Base-by-base conservation (phyloP, 2,329 filamentous ascomycete species). In the Diaporthe sp. region DNA sequence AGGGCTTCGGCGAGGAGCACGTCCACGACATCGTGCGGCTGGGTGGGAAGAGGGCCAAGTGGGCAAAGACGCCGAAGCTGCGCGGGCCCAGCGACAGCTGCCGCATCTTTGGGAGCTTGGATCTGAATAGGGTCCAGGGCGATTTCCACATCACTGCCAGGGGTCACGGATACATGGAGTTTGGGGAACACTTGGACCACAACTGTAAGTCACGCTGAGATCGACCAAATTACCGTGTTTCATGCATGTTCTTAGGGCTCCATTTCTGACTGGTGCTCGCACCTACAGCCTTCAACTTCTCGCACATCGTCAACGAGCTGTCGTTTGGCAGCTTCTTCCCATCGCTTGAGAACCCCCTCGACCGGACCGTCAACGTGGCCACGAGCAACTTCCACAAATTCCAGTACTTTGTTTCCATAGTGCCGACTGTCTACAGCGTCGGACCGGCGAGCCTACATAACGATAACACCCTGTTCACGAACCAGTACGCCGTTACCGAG, bases 311-410 rank as follows among this genome's bases (percentile, higher is more conserved):
- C 87, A 96, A 94, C 81, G 97, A 99, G 85, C 91, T 99, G 80
- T 98, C 96, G 75, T 99, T 98, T 85, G 97, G 97, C 5, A 93
- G 95, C n/a, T 98, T 96, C 87, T 98, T 98, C 86, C 96, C 97
- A 1, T 95, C 93, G 37, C 92, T 99, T 73, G 90, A 94, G 81
- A 99, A 99, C 86, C 97, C 97, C 0, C 94, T 99, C 81, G 97
- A 98, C 86, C 93, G 93, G 79, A 98, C 97, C 60, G 91, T 96
- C 85, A 94, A 96, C 81, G 85, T 88, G 4, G 96, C 94, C n/a
- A 82, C 88, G 22, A 83, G 85, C 77, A 90, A 98, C 88, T 98
- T 98, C 88, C 93, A 96, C 90, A 97, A 97, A 85, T 98, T 95
- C 87, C 97, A 99, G 85, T 99, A 99, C 90, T 98, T 97, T 87